Evolutionary conservation across 257 asterid species (phyloP).

Genomic region (Eucommia ulmoides): DNA sequence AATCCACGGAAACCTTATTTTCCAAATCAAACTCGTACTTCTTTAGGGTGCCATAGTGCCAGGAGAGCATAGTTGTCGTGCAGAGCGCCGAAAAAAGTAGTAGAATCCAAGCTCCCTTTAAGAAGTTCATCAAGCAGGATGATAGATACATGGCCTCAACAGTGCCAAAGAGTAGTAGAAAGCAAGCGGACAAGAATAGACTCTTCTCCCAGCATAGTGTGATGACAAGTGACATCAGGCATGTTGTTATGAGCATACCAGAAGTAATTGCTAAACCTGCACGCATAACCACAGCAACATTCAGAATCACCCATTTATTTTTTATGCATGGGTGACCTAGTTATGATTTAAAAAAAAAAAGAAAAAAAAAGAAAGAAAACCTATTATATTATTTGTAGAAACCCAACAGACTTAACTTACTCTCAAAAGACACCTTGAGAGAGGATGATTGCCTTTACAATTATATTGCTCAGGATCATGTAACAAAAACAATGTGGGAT

Average conservation of each 20-base stretch:
- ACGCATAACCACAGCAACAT: not conserved
- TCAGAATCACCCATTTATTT: constrained; percentile 1
- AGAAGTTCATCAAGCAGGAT: constrained; percentile 44
- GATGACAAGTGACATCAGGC: constrained; percentile 81
- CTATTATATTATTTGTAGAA: too few relatives aligned
- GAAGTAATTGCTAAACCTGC: constrained; percentile 69
- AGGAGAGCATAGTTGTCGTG: constrained; percentile 54
- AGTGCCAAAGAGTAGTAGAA: constrained; percentile 60
- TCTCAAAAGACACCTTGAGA: too few relatives aligned
- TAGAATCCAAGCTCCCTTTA: constrained; percentile 72
- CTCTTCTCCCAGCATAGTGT: constrained; percentile 74
- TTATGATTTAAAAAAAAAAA: too few relatives aligned
- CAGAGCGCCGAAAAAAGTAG: constrained; percentile 35
- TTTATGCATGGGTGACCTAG: too few relatives aligned
- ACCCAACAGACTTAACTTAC: too few relatives aligned
- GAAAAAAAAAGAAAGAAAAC: too few relatives aligned
- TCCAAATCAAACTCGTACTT: constrained; percentile 62
- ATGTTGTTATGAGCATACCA: constrained; percentile 73
- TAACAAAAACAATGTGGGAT: too few relatives aligned
- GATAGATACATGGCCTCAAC: constrained; percentile 55
- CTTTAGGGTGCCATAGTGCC: constrained; percentile 91
- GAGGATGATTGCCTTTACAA: too few relatives aligned
- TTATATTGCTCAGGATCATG: too few relatives aligned
- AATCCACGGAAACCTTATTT: constrained; percentile 68
- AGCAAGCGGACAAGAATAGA: constrained; percentile 29